Evolutionary conservation across 108 stramenopile species (phyloP), one percentile per base, ranked within the genome.

Genomic region (Skeletonema costatum): DNA sequence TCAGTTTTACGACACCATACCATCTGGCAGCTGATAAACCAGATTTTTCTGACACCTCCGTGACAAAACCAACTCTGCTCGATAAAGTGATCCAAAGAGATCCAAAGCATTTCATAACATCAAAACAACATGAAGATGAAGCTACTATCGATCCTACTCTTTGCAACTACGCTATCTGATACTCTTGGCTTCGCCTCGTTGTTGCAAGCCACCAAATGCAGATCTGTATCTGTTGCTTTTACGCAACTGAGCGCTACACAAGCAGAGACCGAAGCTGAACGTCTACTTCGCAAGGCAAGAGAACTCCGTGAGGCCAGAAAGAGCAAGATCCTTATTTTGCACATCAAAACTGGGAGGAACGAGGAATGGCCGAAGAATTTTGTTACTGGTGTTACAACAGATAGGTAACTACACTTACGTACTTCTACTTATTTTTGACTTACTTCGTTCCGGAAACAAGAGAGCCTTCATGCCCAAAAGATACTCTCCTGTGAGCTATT

Each of bases 261-360:
- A 56, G 65, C 81, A 38, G 75, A 82, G 58, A 76, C 81, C 4
- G 85, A 86, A 31, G 85, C 82, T 67, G 81, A 82, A 39, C 42
- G 73, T 41, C 73, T 86, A 2, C 64, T 78, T 1, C 81, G 73
- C 30, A 76, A 67, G 32, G 85, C 76, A n/a, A 70, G 78, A 9
- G 81, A 83, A 35, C 81, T 86, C 53, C 58, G 66, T 17, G 73
- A 73, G 14, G 72, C 58, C 9, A 66, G 85, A 25, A 25, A 25
- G 25, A 25, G 25, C 25, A 25, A 25, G 25, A 25, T 25, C 25
- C 25, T 25, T 25, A 25, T 25, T 25, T 25, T 25, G 25, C 25
- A 25, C 25, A 25, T 25, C 25, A 25, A 25, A 25, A 25, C 25
- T 25, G 25, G 25, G 25, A 25, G 25, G 25, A 25, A 25, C 25